phyloP scores from a whole-genome alignment of 2,329 filamentous ascomycete species.

The Dissoconium aciculare region DNA sequence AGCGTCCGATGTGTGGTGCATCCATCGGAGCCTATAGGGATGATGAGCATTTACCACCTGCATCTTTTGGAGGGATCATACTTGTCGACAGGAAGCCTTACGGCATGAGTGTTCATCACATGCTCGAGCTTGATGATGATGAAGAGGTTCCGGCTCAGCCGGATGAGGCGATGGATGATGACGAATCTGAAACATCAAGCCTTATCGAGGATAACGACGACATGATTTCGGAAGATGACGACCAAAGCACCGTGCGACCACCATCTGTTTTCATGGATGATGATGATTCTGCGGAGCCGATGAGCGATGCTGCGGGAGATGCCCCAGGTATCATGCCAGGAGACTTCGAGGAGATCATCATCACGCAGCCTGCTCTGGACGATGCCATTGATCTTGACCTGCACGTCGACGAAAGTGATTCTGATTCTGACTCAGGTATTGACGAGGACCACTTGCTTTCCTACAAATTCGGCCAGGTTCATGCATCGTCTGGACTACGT shows the following conservation, averaged over 20 bases:
- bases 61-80: constrained; percentile 79
- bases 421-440: constrained; percentile 61
- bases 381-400: constrained; percentile 52
- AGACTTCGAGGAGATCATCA: constrained; percentile 59
- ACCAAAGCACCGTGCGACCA: constrained; percentile 26
- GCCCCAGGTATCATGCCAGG: constrained; percentile 62
- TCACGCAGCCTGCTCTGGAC: constrained; percentile 85
- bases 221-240: constrained; percentile 45
- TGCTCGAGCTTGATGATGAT: constrained; percentile 57
- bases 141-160: constrained; percentile 35
- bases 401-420: constrained; percentile 63
- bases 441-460: constrained; percentile 66
- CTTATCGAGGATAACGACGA: constrained; percentile 33
- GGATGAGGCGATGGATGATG: constrained; percentile 24
- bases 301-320: constrained; percentile 38
- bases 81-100: constrained; percentile 71
- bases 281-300: constrained; percentile 9
- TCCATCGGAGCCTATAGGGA: constrained; percentile 86
- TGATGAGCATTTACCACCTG: constrained; percentile 72
- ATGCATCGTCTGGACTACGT: constrained; percentile 79
- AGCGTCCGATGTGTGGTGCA: constrained; percentile 66
- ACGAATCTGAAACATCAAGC: constrained; percentile 20
- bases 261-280: constrained; percentile 16
- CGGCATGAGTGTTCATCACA: constrained; percentile 94
- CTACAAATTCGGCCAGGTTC: constrained; percentile 66